These are phyloP conservation scores for Diophrys sp. DNA, from an alignment of 73 alveolate genomes.

Conservation along the genomic window DNA sequence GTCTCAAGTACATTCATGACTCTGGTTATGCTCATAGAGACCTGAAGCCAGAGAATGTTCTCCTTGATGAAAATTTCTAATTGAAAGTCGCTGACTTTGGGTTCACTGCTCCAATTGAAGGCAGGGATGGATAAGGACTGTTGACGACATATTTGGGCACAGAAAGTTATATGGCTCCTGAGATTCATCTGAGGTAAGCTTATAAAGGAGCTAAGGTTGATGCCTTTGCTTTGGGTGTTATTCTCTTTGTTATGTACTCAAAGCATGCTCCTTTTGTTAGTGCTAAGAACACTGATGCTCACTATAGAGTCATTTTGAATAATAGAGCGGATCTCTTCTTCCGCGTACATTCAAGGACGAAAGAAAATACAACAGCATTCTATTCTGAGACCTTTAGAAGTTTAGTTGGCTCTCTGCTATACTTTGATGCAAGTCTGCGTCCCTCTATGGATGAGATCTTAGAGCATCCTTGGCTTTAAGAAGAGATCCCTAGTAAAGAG, in stretches of 20 bases:
- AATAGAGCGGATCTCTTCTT: constrained; percentile 10
- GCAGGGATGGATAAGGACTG: constrained; percentile 29
- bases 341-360: constrained; percentile 2
- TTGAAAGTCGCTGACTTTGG: constrained; percentile 88
- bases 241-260: constrained; percentile 60
- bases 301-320: constrained; percentile 1
- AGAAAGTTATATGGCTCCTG: constrained; percentile 67
- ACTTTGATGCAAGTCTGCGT: constrained; percentile 69
- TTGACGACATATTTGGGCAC: no score
- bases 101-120: constrained; percentile 33
- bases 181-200: constrained; percentile 34
- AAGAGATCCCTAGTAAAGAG: constrained; percentile 31
- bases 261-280: constrained; percentile 49
- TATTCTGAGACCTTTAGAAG: constrained; percentile 57
- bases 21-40: constrained; percentile 80
- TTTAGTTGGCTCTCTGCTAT: constrained; percentile 59
- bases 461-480: constrained; percentile 77
- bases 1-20: constrained; percentile 64
- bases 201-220: constrained; percentile 66
- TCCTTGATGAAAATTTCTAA: constrained; percentile 67
- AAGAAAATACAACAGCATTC: constrained; percentile 11
- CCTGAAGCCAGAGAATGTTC: constrained; percentile 82
- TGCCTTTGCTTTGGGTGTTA: constrained; percentile 66
- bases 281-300: constrained; percentile 22
- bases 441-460: constrained; percentile 65